These are phyloP conservation scores for Leccinum pallidistipes DNA, from an alignment of 1,284 basidiomycete species.

Conservation along the genomic window DNA sequence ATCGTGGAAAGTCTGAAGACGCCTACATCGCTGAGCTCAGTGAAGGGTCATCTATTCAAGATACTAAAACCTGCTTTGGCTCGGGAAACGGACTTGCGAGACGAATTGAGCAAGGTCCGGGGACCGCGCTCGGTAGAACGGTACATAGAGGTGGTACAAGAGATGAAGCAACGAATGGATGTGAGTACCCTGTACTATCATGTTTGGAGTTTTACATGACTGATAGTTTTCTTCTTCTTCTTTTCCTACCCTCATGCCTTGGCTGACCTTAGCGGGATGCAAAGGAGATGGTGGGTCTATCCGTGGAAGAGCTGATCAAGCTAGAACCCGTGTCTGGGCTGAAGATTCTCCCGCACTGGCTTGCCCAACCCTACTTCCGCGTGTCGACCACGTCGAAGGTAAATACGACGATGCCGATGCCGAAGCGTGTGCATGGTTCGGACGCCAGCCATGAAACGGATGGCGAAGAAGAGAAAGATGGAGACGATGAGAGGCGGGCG, in stretches of 20 bases:
- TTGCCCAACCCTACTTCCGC: constrained; percentile 66
- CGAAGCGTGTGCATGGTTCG: constrained; percentile 13
- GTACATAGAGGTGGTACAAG: constrained; percentile 62
- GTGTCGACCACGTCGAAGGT: neutral
- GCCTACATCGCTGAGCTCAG: constrained; percentile 69
- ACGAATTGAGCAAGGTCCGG: constrained; percentile 58
- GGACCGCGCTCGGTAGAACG: constrained; percentile 40
- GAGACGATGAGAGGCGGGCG: neutral
- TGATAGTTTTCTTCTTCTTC: neutral
- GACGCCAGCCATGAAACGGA: neutral
- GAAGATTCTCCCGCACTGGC: constrained; percentile 75
- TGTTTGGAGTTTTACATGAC: neutral
- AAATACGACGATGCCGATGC: neutral
- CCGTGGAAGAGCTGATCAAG: constrained; percentile 46
- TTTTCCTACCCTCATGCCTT: neutral
- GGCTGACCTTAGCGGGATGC: constrained; percentile 43
- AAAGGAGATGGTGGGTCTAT: constrained; percentile 36
- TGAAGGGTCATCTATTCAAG: constrained; percentile 95
- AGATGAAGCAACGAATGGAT: constrained; percentile 69
- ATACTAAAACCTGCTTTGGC: constrained; percentile 80
- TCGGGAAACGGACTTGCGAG: constrained; percentile 71
- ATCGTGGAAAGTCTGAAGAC: constrained; percentile 78
- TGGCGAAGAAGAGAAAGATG: neutral
- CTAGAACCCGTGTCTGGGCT: constrained; percentile 55
- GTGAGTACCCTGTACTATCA: constrained; percentile 37